Evolutionary conservation across 768 basidiomycete genomes (phyloP).

Genomic region (Peribolospora baueri): DNA sequence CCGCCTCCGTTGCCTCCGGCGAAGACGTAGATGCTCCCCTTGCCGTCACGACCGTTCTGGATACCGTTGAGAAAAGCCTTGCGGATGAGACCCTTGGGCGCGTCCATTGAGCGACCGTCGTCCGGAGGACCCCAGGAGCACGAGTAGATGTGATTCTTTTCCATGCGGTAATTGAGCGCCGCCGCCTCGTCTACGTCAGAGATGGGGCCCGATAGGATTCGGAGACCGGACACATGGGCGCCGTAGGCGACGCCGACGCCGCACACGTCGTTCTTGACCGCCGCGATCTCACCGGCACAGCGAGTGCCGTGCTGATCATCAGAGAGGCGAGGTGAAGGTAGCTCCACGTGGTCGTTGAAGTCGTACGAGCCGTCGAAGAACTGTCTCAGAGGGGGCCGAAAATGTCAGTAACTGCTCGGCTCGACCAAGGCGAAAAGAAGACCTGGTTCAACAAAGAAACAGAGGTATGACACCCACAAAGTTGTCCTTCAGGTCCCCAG

Average conservation of each 20-base stretch:
- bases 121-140: slow-evolving; percentile 98
- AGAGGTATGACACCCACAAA: slow-evolving; percentile 40
- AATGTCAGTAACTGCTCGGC: too few relatives aligned
- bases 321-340: slow-evolving; percentile 62
- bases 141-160: slow-evolving; percentile 75
- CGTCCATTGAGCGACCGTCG: slow-evolving; percentile 84
- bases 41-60: slow-evolving; percentile 63
- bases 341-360: slow-evolving; percentile 72
- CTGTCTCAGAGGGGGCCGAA: slow-evolving; percentile 21
- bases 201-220: slow-evolving; percentile 84
- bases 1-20: slow-evolving; percentile 89
- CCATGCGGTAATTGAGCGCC: slow-evolving; percentile 77
- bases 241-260: slow-evolving; percentile 83
- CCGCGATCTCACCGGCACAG: slow-evolving; percentile 90
- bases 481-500: slow-evolving; percentile 51
- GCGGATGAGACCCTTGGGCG: slow-evolving; percentile 64
- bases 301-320: slow-evolving; percentile 96
- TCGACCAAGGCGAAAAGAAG: background rate
- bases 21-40: slow-evolving; percentile 86
- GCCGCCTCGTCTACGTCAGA: slow-evolving; percentile 88
- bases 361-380: slow-evolving; percentile 73
- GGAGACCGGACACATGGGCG: slow-evolving; percentile 73
- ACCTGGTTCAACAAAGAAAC: background rate
- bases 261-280: slow-evolving; percentile 73
- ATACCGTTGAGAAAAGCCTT: slow-evolving; percentile 88